These are phyloP conservation scores for Pythium dissotocum DNA, from an alignment of 352 stramenopile genomes.

Conservation along the genomic window DNA sequence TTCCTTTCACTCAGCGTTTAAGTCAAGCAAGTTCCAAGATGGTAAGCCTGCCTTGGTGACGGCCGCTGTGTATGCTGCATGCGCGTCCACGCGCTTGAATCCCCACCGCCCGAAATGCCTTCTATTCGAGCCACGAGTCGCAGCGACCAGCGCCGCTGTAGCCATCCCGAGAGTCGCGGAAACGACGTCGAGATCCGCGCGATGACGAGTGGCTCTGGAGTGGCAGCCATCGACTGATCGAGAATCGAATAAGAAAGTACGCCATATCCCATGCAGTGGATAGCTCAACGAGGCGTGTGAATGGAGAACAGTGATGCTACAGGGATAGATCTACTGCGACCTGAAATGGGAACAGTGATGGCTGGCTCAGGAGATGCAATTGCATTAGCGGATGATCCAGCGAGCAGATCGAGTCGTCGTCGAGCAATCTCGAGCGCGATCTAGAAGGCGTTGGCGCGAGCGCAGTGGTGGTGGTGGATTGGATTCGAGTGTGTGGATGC, in stretches of 20 bases:
- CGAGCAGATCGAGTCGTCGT: background rate
- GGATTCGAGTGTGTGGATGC: conserved; percentile 1
- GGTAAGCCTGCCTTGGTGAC: conserved; percentile 44
- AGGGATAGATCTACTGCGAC: background rate
- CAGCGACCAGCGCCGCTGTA: background rate
- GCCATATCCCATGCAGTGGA: background rate
- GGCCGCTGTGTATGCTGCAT: background rate
- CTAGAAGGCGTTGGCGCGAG: background rate
- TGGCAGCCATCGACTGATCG: background rate
- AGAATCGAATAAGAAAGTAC: background rate
- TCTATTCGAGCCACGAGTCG: background rate
- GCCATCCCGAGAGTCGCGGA: background rate
- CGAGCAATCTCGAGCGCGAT: background rate
- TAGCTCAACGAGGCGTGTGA: background rate
- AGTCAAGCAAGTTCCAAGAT: conserved; percentile 87
- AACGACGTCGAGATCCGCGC: background rate
- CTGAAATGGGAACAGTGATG: background rate
- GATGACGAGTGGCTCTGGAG: background rate
- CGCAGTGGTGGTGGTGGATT: background rate
- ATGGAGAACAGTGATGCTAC: background rate
- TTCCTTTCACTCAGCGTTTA: conserved; percentile 87
- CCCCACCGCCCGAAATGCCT: background rate
- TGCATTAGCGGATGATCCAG: background rate
- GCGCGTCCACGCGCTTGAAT: background rate
- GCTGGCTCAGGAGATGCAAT: background rate